phyloP scores from a whole-genome alignment of 208 protist species.

The Trypanosoma vivax region DNA sequence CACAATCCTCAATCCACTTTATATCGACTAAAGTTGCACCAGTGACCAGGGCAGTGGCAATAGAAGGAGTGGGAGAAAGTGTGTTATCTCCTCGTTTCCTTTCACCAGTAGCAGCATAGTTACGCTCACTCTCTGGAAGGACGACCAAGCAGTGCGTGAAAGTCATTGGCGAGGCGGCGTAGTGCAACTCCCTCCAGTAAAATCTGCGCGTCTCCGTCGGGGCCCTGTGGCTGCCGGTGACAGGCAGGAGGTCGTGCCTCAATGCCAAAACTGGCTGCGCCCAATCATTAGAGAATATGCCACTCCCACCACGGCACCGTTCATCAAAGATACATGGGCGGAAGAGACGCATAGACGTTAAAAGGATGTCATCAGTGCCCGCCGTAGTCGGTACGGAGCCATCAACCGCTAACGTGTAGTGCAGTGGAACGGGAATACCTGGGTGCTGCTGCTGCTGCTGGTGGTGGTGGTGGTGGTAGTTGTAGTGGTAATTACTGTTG shows the following conservation, averaged over 20 bases:
- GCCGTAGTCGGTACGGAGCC: neutral
- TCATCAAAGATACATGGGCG: neutral
- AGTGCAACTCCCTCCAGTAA: slow-evolving; percentile 2
- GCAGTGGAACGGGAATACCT: neutral
- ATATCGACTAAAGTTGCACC: neutral
- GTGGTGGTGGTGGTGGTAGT: too few relatives aligned
- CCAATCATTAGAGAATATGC: neutral
- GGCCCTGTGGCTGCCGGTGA: neutral
- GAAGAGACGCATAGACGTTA: neutral
- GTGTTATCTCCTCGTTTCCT: neutral
- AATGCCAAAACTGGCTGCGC: neutral
- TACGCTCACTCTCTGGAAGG: neutral
- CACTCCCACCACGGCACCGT: neutral
- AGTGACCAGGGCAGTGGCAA: neutral
- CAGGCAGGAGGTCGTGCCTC: neutral
- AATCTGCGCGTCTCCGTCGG: neutral
- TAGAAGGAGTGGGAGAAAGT: neutral
- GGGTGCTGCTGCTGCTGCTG: neutral
- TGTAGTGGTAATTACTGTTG: too few relatives aligned
- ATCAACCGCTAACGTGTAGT: neutral
- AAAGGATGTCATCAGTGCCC: neutral
- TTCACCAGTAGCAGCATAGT: neutral
- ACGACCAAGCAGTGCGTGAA: neutral
- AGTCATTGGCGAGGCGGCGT: neutral
- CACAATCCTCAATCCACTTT: slow-evolving; percentile 1